phyloP scores from a whole-genome alignment of 2,329 filamentous ascomycete genomes.

The Cryphonectria parasitica region DNA sequence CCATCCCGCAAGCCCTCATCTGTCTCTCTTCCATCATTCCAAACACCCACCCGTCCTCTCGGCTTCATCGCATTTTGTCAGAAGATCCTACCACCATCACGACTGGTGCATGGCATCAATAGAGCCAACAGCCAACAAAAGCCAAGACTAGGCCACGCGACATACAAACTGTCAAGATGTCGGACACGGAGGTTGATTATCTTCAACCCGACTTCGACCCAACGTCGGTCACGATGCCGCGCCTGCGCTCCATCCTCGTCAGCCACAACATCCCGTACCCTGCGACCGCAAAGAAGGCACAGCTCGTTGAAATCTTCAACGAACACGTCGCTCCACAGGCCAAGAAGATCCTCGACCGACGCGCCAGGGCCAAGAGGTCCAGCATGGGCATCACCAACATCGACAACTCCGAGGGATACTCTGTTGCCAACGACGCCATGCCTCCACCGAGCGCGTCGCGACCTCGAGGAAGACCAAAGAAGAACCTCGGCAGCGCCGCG shows the following conservation, averaged over 20 bases:
- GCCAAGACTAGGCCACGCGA: neutral
- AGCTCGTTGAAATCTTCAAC: slow-evolving; percentile 84
- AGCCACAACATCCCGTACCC: slow-evolving; percentile 86
- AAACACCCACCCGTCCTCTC: too few relatives aligned
- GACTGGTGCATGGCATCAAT: neutral
- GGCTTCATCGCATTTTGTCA: neutral
- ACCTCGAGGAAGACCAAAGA: slow-evolving; percentile 40
- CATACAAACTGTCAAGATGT: slow-evolving; percentile 52
- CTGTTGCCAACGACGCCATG: slow-evolving; percentile 61
- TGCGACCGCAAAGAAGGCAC: slow-evolving; percentile 86
- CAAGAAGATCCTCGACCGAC: slow-evolving; percentile 73
- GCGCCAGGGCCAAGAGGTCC: slow-evolving; percentile 80
- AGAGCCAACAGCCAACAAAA: too few relatives aligned
- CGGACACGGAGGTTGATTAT: slow-evolving; percentile 76
- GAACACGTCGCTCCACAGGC: slow-evolving; percentile 78
- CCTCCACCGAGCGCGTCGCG: slow-evolving; percentile 50
- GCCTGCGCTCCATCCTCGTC: slow-evolving; percentile 87
- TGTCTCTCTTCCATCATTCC: neutral
- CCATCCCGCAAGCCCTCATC: neutral
- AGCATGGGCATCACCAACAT: slow-evolving; percentile 81
- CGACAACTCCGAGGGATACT: slow-evolving; percentile 68
- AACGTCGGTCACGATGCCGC: slow-evolving; percentile 79
- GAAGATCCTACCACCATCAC: neutral
- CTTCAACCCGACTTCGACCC: slow-evolving; percentile 87
- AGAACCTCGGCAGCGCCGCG: slow-evolving; percentile 60